Evolutionary conservation across 2,329 filamentous ascomycete species (phyloP).

Genomic region (Ophiocordyceps camponoti-floridani): DNA sequence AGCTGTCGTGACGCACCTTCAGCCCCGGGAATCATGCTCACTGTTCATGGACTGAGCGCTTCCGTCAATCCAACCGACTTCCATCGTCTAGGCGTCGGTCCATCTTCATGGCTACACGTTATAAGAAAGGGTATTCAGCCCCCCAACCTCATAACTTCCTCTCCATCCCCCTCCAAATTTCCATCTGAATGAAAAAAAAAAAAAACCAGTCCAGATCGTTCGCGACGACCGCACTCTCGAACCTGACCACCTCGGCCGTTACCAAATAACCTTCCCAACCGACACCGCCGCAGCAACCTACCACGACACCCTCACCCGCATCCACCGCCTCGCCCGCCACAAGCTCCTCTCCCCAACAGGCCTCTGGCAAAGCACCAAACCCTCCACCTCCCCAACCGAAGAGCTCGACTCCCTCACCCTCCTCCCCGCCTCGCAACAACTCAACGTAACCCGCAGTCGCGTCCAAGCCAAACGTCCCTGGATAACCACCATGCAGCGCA

Average conservation of each 20-base stretch:
- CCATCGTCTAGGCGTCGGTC: too few species aligned
- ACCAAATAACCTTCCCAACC: constrained; percentile 51
- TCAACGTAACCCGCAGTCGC: constrained; percentile 6
- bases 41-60: too few species aligned
- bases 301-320: constrained; percentile 19
- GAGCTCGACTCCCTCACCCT: constrained; percentile 13
- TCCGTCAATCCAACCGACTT: too few species aligned
- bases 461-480: constrained; percentile 8
- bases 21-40: too few species aligned
- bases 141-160: background rate
- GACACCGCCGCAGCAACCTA: constrained; percentile 42
- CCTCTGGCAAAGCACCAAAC: constrained; percentile 13
- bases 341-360: constrained; percentile 11
- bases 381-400: constrained; percentile 5
- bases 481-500: constrained; percentile 7
- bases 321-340: constrained; percentile 13
- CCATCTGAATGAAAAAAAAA: too few species aligned
- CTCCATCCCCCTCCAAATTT: too few species aligned
- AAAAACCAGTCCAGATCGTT: constrained; percentile 35
- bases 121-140: background rate
- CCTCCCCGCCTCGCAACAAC: constrained; percentile 8
- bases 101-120: too few species aligned
- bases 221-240: constrained; percentile 46
- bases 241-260: constrained; percentile 33
- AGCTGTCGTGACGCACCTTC: too few species aligned